phyloP scores from a whole-genome alignment of 2,329 filamentous ascomycete genomes.

The Trichoderma hamatum region DNA sequence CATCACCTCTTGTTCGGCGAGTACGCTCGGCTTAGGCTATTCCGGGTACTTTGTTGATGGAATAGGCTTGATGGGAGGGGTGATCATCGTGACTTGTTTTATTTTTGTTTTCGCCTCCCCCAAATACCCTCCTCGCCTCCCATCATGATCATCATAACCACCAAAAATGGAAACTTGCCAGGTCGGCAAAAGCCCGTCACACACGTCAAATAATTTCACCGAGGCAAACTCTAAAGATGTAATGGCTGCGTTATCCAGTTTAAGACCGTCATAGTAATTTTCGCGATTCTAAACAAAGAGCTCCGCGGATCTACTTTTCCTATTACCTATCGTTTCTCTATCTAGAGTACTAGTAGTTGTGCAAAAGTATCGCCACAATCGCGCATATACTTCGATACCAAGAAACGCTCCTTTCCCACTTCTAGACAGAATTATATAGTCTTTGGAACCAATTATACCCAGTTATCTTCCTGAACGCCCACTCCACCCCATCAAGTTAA shows the following conservation, averaged over 20 bases:
- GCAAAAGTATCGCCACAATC: background rate
- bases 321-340: too few species aligned
- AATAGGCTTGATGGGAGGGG: background rate
- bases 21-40: background rate
- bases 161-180: background rate
- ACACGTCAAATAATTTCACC: background rate
- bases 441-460: background rate
- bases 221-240: background rate
- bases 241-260: background rate
- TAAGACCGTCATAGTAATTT: background rate
- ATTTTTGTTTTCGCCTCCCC: background rate
- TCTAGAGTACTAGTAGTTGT: background rate
- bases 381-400: background rate
- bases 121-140: background rate
- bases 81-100: background rate
- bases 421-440: background rate
- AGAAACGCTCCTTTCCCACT: background rate
- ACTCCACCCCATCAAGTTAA: background rate
- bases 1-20: background rate
- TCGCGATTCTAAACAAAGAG: background rate
- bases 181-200: too few species aligned
- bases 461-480: background rate
- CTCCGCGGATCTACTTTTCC: background rate
- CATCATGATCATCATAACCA: background rate
- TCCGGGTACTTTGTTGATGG: background rate